Percentiles rank a stretch among this genome's conserved stretches.
Conservation (phyloP, 2,329 filamentous ascomycete genomes). For the Lasiodiplodia citricola region DNA sequence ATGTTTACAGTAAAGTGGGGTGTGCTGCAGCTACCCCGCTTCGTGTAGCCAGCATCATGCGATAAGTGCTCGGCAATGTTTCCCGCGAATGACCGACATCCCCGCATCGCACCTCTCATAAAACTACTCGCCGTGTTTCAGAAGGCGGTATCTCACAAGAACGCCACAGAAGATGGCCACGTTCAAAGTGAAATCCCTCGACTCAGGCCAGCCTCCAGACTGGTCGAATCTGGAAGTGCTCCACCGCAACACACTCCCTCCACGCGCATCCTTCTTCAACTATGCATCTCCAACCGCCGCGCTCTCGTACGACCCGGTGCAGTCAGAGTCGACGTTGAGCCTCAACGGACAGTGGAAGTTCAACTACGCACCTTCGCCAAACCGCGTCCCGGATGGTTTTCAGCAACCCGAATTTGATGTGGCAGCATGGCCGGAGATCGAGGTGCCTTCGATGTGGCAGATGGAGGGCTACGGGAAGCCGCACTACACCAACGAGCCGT, state of each 20-base stretch:
- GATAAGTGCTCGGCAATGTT: neutral
- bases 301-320: slow-evolving; percentile 45
- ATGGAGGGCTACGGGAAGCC: slow-evolving; percentile 70
- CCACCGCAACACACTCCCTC: slow-evolving; percentile 64
- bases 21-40: neutral
- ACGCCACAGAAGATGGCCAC: neutral
- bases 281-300: slow-evolving; percentile 58
- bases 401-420: slow-evolving; percentile 40
- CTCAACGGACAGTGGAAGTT: slow-evolving; percentile 48
- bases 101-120: neutral
- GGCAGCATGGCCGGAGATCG: slow-evolving; percentile 58
- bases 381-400: slow-evolving; percentile 44
- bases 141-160: neutral
- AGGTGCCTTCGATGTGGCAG: slow-evolving; percentile 73
- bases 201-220: slow-evolving; percentile 50
- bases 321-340: slow-evolving; percentile 38
- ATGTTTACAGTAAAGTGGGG: neutral
- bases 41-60: neutral
- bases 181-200: neutral
- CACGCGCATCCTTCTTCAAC: slow-evolving; percentile 62
- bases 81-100: neutral
- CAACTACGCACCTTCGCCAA: slow-evolving; percentile 42
- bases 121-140: neutral
- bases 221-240: slow-evolving; percentile 67
- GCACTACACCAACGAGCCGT: slow-evolving; percentile 72